A percentile compares a stretch with the other conserved stretches of the same genome.
Conservation (phyloP, 768 basidiomycete genomes). For the Collybiopsis confluens region DNA sequence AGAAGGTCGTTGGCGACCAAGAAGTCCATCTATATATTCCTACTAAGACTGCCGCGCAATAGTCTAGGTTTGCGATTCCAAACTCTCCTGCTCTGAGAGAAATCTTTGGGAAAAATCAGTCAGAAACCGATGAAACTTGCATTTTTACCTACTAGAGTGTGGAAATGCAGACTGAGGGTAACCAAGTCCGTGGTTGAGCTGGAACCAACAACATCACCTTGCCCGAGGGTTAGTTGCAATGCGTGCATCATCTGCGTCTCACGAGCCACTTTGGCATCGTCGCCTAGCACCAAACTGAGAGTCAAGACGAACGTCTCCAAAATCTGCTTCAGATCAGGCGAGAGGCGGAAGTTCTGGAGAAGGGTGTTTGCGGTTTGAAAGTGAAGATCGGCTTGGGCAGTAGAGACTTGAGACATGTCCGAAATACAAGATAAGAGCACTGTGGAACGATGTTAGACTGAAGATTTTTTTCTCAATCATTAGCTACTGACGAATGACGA, state of each 20-base stretch:
- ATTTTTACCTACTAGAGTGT: conserved; percentile 48
- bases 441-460: background rate
- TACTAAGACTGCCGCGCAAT: conserved; percentile 51
- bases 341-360: conserved; percentile 47
- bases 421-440: conserved; percentile 57
- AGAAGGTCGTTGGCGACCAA: conserved; percentile 61
- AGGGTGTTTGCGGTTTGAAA: conserved; percentile 50
- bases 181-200: conserved; percentile 63
- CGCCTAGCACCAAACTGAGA: conserved; percentile 57
- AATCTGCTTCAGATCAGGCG: conserved; percentile 48
- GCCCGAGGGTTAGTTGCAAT: conserved; percentile 53
- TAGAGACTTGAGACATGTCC: conserved; percentile 59
- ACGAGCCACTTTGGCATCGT: conserved; percentile 64
- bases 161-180: conserved; percentile 57
- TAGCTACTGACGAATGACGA: conserved; percentile 33
- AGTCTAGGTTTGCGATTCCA: conserved; percentile 54
- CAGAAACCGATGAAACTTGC: background rate
- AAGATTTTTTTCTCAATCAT: background rate
- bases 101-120: conserved; percentile 36
- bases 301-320: conserved; percentile 58
- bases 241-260: conserved; percentile 72
- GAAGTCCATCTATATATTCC: conserved; percentile 57
- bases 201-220: conserved; percentile 45
- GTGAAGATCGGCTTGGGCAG: conserved; percentile 51
- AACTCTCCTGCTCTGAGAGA: conserved; percentile 53